Evolutionary conservation across 768 basidiomycete species (phyloP).

Genomic region (Pholiota molesta): DNA sequence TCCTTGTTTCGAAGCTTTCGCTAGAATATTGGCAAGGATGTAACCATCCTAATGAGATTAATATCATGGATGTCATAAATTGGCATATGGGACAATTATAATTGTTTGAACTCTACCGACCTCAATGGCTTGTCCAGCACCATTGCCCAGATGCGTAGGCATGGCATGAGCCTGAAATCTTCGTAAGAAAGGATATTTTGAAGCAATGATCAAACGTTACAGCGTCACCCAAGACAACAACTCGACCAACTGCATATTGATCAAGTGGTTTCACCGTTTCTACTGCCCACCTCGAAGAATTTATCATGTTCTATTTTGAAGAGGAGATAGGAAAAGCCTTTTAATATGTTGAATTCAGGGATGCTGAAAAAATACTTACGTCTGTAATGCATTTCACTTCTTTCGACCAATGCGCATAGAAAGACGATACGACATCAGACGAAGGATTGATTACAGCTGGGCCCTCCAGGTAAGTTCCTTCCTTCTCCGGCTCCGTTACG

Average conservation of each 20-base stretch:
- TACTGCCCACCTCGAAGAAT: constrained; percentile 23
- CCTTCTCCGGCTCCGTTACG: constrained; percentile 24
- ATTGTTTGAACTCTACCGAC: constrained; percentile 1
- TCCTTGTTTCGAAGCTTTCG: constrained; percentile 11
- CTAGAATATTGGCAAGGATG: constrained; percentile 29
- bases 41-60: constrained; percentile 28
- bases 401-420: constrained; percentile 33
- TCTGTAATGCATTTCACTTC: constrained; percentile 25
- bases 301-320: constrained; percentile 17
- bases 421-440: constrained; percentile 27
- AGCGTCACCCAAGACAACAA: constrained; percentile 26
- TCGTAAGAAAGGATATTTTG: not conserved
- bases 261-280: constrained; percentile 24
- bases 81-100: not conserved
- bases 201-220: constrained; percentile 9
- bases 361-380: constrained; percentile 1
- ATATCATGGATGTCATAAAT: not conserved
- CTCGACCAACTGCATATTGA: constrained; percentile 17
- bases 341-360: not conserved
- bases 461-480: constrained; percentile 30
- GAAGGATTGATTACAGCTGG: constrained; percentile 25
- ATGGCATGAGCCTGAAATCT: constrained; percentile 25
- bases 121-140: constrained; percentile 29
- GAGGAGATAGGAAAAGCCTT: not conserved
- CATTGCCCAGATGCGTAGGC: constrained; percentile 24